Percentiles rank a stretch among this genome's conserved stretches.
phyloP scores from a whole-genome alignment of 2,329 filamentous ascomycete genomes.

The Westerdykella sp. region DNA sequence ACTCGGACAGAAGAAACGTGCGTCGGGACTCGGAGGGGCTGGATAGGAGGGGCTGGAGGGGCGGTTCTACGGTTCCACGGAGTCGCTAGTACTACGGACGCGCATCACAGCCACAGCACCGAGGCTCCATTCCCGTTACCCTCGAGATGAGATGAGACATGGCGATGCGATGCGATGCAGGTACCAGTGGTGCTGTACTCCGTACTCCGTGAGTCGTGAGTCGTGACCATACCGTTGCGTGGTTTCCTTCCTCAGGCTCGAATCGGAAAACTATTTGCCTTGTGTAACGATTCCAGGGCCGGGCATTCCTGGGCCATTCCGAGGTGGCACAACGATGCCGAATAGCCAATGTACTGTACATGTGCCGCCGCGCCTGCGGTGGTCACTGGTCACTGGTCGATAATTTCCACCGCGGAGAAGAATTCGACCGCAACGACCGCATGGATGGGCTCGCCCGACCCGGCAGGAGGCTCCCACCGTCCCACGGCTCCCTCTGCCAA shows the following conservation, averaged over 20 bases:
- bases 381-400: no score
- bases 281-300: neutral
- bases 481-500: slow-evolving; percentile 10
- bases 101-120: neutral
- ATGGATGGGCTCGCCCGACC: slow-evolving; percentile 1
- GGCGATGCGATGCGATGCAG: no score
- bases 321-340: neutral
- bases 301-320: neutral
- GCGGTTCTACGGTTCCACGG: neutral
- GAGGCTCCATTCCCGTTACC: neutral
- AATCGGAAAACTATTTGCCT: neutral
- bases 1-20: no score
- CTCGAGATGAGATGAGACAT: no score
- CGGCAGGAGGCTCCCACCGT: slow-evolving; percentile 17
- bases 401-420: neutral
- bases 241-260: neutral
- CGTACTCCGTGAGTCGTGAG: no score
- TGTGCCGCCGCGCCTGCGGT: neutral
- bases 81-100: neutral
- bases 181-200: no score
- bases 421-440: neutral
- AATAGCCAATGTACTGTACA: no score
- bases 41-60: neutral
- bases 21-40: neutral
- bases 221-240: neutral